Evolutionary conservation across 1,284 basidiomycete genomes (phyloP).

Genomic region (Sporisorium iseilematis-ciliati): DNA sequence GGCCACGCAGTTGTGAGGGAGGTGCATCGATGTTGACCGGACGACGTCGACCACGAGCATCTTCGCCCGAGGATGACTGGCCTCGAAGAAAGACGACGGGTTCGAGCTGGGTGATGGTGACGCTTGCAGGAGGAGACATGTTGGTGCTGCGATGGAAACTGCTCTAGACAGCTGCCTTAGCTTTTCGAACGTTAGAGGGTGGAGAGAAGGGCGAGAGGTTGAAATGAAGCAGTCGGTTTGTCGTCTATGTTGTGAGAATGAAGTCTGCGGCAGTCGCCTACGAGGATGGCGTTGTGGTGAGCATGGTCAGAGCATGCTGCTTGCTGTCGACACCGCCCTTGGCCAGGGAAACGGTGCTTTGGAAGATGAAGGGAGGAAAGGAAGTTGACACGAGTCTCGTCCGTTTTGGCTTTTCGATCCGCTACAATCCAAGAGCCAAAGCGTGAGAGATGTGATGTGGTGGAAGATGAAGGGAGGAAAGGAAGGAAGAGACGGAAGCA

Average conservation of each 20-base stretch:
- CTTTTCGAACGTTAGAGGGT: background rate
- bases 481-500: background rate
- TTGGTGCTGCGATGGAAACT: background rate
- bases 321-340: background rate
- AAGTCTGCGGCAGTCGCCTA: background rate
- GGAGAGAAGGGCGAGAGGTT: too few species aligned
- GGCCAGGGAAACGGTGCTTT: background rate
- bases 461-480: background rate
- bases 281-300: background rate
- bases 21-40: conserved; percentile 72
- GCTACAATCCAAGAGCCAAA: background rate
- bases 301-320: conserved; percentile 6
- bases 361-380: conserved; percentile 2
- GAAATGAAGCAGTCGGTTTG: background rate
- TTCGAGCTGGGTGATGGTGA: conserved; percentile 58
- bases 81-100: conserved; percentile 67
- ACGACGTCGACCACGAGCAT: conserved; percentile 53
- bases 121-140: conserved; percentile 51
- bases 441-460: background rate
- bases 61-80: conserved; percentile 56
- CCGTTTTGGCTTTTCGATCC: too few species aligned
- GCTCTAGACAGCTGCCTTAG: background rate
- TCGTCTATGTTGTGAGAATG: background rate
- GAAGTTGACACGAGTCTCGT: background rate
- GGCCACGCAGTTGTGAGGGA: conserved; percentile 86